phyloP scores from a whole-genome alignment of 495 filamentous ascomycete genomes.

The Delitschia confertaspora region DNA sequence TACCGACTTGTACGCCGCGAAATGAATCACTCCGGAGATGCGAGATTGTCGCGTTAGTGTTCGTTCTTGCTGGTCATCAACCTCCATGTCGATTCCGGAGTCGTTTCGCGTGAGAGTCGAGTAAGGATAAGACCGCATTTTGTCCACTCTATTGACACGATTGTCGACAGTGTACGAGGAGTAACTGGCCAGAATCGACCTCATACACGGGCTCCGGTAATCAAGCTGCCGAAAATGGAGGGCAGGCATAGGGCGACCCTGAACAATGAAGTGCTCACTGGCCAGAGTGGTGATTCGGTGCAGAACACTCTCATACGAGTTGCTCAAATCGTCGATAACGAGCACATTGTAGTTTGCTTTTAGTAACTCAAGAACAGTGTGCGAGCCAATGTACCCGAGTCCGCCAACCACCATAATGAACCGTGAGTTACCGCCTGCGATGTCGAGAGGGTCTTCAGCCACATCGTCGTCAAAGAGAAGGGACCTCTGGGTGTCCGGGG shows the following conservation, averaged over 20 bases:
- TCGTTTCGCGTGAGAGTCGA: conserved; percentile 19
- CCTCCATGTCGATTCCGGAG: conserved; percentile 22
- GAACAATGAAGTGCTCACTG: conserved; percentile 39
- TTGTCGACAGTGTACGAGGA: conserved; percentile 8
- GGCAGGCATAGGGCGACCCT: conserved; percentile 37
- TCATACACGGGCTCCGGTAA: conserved; percentile 39
- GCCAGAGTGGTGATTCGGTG: conserved; percentile 45
- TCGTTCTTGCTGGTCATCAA: conserved; percentile 10
- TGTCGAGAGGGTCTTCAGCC: conserved; percentile 26
- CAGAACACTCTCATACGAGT: conserved; percentile 48
- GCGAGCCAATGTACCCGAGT: conserved; percentile 57
- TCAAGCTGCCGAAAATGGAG: conserved; percentile 50
- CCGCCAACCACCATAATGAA: conserved; percentile 56
- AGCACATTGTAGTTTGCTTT: conserved; percentile 55
- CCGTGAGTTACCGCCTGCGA: conserved; percentile 8
- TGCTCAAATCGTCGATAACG: conserved; percentile 56
- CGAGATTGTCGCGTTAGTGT: conserved; percentile 32
- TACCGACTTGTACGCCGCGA: conserved; percentile 54
- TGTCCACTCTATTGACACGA: not conserved
- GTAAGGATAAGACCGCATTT: conserved; percentile 8
- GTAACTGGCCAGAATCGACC: conserved; percentile 26
- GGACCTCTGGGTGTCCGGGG: conserved; percentile 28
- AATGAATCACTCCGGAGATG: conserved; percentile 56
- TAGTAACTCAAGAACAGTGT: conserved; percentile 54
- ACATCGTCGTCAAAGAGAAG: conserved; percentile 31